These are phyloP conservation scores for Clitocybe nebularis DNA, from an alignment of 1,284 basidiomycete genomes.

Conservation along the genomic window DNA sequence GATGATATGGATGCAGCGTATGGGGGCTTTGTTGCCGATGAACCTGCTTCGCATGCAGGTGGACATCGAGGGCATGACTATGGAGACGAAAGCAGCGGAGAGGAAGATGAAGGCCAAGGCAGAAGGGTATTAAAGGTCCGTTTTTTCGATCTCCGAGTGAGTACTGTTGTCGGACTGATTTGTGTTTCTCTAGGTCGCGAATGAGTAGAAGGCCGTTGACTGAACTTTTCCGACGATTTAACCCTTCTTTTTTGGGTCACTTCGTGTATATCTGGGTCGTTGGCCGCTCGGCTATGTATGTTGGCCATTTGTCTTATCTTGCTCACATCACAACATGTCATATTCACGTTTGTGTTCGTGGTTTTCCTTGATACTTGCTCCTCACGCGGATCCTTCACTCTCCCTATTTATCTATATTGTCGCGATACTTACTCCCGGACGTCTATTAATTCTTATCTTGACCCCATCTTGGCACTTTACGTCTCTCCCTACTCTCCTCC, in stretches of 20 bases:
- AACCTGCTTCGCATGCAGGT: constrained; percentile 16
- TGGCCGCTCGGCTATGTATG: too few relatives aligned
- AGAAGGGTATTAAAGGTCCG: constrained; percentile 43
- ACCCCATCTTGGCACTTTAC: too few relatives aligned
- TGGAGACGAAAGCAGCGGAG: constrained; percentile 21
- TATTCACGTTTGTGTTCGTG: too few relatives aligned
- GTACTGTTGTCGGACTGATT: neutral
- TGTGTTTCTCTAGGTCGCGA: constrained; percentile 1
- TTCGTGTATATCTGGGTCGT: too few relatives aligned
- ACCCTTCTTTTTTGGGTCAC: neutral
- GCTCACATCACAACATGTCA: too few relatives aligned
- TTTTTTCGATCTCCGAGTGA: neutral
- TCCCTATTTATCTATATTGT: too few relatives aligned
- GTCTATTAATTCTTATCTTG: too few relatives aligned
- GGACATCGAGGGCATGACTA: constrained; percentile 25
- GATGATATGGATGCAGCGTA: constrained; percentile 26
- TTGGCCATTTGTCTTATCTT: too few relatives aligned
- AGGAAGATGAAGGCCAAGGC: constrained; percentile 27
- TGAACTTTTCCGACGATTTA: neutral
- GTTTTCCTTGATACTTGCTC: too few relatives aligned
- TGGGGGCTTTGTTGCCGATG: constrained; percentile 23
- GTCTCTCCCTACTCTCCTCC: too few relatives aligned
- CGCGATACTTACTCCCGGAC: too few relatives aligned
- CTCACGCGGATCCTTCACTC: too few relatives aligned
- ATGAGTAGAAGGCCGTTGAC: neutral